These are phyloP conservation scores for Cryphonectria radicalis DNA, from an alignment of 2,329 filamentous ascomycete genomes.

Conservation along the genomic window DNA sequence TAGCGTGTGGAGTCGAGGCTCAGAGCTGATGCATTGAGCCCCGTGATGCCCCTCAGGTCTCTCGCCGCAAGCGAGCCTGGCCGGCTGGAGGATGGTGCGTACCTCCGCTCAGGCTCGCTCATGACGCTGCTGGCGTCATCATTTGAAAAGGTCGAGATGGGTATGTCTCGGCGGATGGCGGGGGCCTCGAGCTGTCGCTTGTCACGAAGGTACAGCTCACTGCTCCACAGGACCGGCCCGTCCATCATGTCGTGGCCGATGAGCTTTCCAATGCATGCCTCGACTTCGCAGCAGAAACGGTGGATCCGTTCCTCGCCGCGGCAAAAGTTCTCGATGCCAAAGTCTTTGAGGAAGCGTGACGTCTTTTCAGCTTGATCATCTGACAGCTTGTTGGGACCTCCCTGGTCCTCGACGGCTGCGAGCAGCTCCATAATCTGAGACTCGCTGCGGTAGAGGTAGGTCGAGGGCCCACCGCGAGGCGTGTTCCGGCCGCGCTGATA, in stretches of 20 bases:
- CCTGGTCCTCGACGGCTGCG: slow-evolving; percentile 80
- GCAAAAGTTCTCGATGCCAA: slow-evolving; percentile 89
- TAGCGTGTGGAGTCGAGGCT: slow-evolving; percentile 73
- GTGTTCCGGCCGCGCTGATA: slow-evolving; percentile 53
- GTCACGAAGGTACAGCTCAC: slow-evolving; percentile 83
- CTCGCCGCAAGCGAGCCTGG: slow-evolving; percentile 56
- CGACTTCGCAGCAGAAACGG: slow-evolving; percentile 87
- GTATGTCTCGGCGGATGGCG: slow-evolving; percentile 48
- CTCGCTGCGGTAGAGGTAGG: slow-evolving; percentile 78
- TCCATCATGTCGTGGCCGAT: slow-evolving; percentile 84
- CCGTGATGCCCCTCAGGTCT: slow-evolving; percentile 61
- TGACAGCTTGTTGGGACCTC: slow-evolving; percentile 92
- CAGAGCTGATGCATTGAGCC: slow-evolving; percentile 68
- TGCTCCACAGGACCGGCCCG: slow-evolving; percentile 89
- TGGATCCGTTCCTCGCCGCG: slow-evolving; percentile 94
- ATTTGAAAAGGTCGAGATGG: slow-evolving; percentile 51
- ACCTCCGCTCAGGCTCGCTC: slow-evolving; percentile 59
- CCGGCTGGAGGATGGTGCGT: slow-evolving; percentile 46
- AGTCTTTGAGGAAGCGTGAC: slow-evolving; percentile 77
- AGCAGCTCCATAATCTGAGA: slow-evolving; percentile 86
- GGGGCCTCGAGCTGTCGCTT: slow-evolving; percentile 61
- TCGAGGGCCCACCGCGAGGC: slow-evolving; percentile 50
- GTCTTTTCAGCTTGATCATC: slow-evolving; percentile 92
- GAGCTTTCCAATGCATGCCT: slow-evolving; percentile 82
- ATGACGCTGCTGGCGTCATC: slow-evolving; percentile 59